Base-by-base conservation (phyloP, 2,329 filamentous ascomycete species). In the Botrytis pseudocinerea region DNA sequence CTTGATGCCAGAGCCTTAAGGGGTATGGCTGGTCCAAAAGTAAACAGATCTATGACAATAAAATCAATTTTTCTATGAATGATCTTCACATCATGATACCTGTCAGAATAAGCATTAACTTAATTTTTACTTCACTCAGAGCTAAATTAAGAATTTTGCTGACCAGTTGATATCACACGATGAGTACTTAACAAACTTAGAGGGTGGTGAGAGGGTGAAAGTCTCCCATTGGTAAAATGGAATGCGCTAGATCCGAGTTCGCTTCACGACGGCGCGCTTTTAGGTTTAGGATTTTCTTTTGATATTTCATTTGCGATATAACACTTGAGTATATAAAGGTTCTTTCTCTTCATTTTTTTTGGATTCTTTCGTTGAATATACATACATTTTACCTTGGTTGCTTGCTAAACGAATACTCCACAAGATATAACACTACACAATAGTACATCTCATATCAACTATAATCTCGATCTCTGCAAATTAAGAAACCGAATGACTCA, bases 401-500 rank as follows among this genome's bases (percentile, higher is more conserved):
- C 35, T 40, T 40, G 22, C 9, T 38, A 1, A 40, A 40, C 1
- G 59, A n/a, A n/a, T 3, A 4, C 18, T 38, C 14, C 22, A 61
- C 22, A n/a, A 61, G 35, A 61, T 4, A 40, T 14, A 5, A 40
- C n/a, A 61, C 25, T 25, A 40, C 16, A n/a, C 12, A n/a, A n/a
- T 40, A 61, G 6, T 18, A 40, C 22, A 25, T 61, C 22, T 18
- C 35, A n/a, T 25, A 35, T 38, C 12, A 40, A 38, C 7, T n/a
- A 4, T 9, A n/a, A 40, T 16, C 6, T 8, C 22, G 4, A 25
- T n/a, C 0, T 40, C 6, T 2, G 16, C 22, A 2, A 61, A 16
- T 16, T n/a, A n/a, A 61, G 14, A n/a, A 38, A 40, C 35, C 35
- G 22, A 61, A n/a, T 1, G 18, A 40, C 14, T 18, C 12, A 22